Base-by-base conservation (phyloP, 306 rosid genomes). In the Begonia loranthoides region DNA sequence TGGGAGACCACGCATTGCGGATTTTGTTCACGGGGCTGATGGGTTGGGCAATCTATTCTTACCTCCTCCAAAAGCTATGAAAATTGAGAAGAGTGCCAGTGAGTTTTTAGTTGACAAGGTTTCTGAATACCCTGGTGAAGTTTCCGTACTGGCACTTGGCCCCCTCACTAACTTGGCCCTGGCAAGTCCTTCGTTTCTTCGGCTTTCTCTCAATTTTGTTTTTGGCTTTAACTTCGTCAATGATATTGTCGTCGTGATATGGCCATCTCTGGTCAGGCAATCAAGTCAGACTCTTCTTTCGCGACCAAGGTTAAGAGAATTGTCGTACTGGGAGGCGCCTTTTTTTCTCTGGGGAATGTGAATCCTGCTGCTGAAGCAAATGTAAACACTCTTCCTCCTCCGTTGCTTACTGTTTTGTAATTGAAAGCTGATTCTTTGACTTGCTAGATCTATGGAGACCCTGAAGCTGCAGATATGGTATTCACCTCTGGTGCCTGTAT, bases 311-410 rank as follows among this genome's bases (percentile, higher is more conserved):
- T 90, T 54, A 90, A 90, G 74, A 82, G 65, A 72, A 62, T 90
- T 60, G 84, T 83, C 14, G 33, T 90, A 56, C 99, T 90, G 43
- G 99, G 99, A 11, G 99, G 99, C 59, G 67, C 99, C 61, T 90
- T 90, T 80, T 83, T 90, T 76, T 70, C 94, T 44, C 56, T 90
- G 70, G 99, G 99, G 50, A 90, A 90, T 44, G 88, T 90, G 45
- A 90, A 73, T 61, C 95, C 99, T 45, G 99, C 95, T 43, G 95
- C 99, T 17, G 99, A 90, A 86, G 99, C 99, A 64, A 90, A 86
- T 80, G 99, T 90, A 81, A 76, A 28, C 36, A 28, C 36, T 28
- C 9, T 28, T 28, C 9, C 9, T 28, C 36, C 36, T 72, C 22
- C 52, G 68, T 34, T 58, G 62, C 61, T 40, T 66, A 66, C 62